These are phyloP conservation scores for Cystoderma amianthinum DNA, from an alignment of 768 basidiomycete genomes.

Conservation along the genomic window DNA sequence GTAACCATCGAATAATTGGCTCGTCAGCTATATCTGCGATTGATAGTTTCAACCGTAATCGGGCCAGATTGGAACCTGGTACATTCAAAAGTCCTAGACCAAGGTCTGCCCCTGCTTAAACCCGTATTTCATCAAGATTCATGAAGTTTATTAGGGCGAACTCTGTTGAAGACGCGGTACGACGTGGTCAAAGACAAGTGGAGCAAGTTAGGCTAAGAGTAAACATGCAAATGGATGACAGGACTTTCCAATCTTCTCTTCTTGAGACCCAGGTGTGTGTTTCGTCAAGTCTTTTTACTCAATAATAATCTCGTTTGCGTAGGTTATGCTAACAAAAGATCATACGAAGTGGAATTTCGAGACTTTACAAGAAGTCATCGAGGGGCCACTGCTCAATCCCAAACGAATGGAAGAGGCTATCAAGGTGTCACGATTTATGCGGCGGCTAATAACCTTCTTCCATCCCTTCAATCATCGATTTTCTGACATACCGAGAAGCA, in stretches of 20 bases:
- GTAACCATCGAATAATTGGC: slow-evolving; percentile 76
- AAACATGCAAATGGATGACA: slow-evolving; percentile 94
- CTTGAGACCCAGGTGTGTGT: slow-evolving; percentile 75
- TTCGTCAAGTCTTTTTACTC: not conserved
- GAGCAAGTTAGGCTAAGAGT: slow-evolving; percentile 87
- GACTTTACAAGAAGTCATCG: slow-evolving; percentile 77
- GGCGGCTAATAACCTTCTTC: slow-evolving; percentile 89
- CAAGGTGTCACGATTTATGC: slow-evolving; percentile 81
- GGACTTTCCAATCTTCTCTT: slow-evolving; percentile 76
- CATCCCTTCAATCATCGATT: slow-evolving; percentile 88
- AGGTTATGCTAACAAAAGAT: slow-evolving; percentile 87
- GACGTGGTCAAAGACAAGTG: slow-evolving; percentile 84
- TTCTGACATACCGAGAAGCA: slow-evolving; percentile 69
- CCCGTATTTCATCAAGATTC: not conserved
- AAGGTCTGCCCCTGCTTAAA: slow-evolving; percentile 39
- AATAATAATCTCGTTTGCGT: not conserved
- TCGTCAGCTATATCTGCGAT: slow-evolving; percentile 81
- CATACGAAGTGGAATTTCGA: slow-evolving; percentile 92
- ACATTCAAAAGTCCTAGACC: slow-evolving; percentile 51
- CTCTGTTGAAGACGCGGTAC: slow-evolving; percentile 79
- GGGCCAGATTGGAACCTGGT: slow-evolving; percentile 57
- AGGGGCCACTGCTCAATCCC: slow-evolving; percentile 88
- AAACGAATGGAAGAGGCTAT: slow-evolving; percentile 94
- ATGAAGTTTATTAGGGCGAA: slow-evolving; percentile 48
- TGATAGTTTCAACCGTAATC: slow-evolving; percentile 91